A percentile compares a stretch with the other conserved stretches of the same genome.
Evolutionary conservation across 2,329 filamentous ascomycete genomes (phyloP).

Genomic region (Exophiala calicioides): DNA sequence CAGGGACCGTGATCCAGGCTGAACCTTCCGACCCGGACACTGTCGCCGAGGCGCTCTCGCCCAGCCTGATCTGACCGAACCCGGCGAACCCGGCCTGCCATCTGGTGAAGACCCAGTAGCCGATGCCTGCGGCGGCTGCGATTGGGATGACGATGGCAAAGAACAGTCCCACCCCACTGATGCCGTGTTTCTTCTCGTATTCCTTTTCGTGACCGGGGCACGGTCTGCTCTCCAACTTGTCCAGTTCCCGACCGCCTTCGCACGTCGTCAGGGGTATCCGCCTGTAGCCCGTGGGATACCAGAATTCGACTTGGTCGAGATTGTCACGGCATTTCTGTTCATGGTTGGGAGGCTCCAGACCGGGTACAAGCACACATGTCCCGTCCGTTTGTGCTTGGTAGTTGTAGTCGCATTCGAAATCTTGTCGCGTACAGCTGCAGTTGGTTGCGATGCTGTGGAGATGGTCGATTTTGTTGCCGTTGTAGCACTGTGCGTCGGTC

Average conservation of each 20-base stretch:
- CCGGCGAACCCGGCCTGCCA: constrained; percentile 73
- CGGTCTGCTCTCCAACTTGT: constrained; percentile 64
- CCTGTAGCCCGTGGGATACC: constrained; percentile 82
- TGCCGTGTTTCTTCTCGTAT: constrained; percentile 70
- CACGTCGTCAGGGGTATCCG: constrained; percentile 89
- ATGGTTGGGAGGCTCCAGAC: constrained; percentile 66
- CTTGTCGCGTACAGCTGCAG: constrained; percentile 78
- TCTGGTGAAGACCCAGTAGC: constrained; percentile 66
- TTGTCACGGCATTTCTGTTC: constrained; percentile 61
- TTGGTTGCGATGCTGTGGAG: constrained; percentile 69
- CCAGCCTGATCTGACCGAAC: constrained; percentile 88
- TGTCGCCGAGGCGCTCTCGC: constrained; percentile 57
- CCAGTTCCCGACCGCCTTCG: constrained; percentile 70
- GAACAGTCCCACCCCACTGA: constrained; percentile 75
- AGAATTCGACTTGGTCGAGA: constrained; percentile 73
- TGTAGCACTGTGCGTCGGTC: constrained; percentile 75
- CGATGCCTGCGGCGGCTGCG: constrained; percentile 66
- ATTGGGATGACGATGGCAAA: constrained; percentile 80
- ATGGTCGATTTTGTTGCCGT: constrained; percentile 59
- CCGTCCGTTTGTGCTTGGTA: constrained; percentile 77
- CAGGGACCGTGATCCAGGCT: constrained; percentile 78
- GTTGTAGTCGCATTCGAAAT: constrained; percentile 98
- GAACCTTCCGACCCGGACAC: constrained; percentile 60
- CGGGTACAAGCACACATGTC: constrained; percentile 74
- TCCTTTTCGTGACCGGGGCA: constrained; percentile 83